A percentile compares a stretch with the other conserved stretches of the same genome.
phyloP scores from a whole-genome alignment of 1,284 basidiomycete species.

The Marasmius tenuissimus region DNA sequence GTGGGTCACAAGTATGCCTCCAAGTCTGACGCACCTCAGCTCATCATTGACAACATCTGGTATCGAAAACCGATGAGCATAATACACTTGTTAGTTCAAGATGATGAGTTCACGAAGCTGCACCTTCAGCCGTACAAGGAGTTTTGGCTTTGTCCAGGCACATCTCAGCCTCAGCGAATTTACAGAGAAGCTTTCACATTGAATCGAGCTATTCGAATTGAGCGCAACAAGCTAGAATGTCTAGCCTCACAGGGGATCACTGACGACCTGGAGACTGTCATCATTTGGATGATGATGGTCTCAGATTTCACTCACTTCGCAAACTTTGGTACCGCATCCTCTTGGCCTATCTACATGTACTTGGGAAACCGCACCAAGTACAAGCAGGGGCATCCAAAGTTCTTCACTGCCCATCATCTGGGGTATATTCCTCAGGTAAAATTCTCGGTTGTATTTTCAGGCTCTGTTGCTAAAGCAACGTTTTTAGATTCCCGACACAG shows the following conservation, averaged over 20 bases:
- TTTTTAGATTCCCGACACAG: neutral
- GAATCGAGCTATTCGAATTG: neutral
- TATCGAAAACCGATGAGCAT: conserved; percentile 3
- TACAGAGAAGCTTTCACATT: conserved; percentile 21
- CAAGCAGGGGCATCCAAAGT: conserved; percentile 6
- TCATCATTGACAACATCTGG: conserved; percentile 3
- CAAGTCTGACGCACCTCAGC: neutral
- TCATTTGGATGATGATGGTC: conserved; percentile 26
- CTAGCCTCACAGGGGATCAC: neutral
- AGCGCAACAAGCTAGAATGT: neutral
- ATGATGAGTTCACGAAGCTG: neutral
- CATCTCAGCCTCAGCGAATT: conserved; percentile 8
- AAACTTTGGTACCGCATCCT: conserved; percentile 22
- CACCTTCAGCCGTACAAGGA: conserved; percentile 13
- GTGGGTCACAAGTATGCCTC: neutral
- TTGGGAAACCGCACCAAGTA: conserved; percentile 30
- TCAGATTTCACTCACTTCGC: conserved; percentile 24
- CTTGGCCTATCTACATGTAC: conserved; percentile 30
- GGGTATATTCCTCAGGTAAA: conserved; percentile 26
- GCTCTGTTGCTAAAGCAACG: neutral
- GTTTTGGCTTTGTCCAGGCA: conserved; percentile 12
- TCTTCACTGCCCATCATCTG: conserved; percentile 26
- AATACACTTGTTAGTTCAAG: neutral
- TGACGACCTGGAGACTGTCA: conserved; percentile 19
- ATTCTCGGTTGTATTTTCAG: neutral